phyloP scores from a whole-genome alignment of 2,329 filamentous ascomycete genomes.

The Septoria petroselini region DNA sequence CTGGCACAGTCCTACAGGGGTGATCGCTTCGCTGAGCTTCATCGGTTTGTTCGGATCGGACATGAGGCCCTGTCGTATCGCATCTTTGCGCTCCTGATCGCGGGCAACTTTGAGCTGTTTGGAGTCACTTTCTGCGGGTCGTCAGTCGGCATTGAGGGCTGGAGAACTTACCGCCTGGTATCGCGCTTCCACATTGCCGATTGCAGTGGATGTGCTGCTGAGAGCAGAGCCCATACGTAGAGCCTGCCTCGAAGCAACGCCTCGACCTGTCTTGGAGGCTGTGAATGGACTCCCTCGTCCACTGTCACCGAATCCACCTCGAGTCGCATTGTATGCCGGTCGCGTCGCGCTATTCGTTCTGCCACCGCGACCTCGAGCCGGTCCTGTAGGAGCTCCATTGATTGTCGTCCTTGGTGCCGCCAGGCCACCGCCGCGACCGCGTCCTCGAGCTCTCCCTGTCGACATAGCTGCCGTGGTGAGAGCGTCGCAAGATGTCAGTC shows the following conservation, averaged over 20 bases:
- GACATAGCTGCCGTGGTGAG: constrained; percentile 26
- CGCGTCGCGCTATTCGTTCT: constrained; percentile 7
- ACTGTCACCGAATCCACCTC: neutral
- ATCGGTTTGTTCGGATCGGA: constrained; percentile 61
- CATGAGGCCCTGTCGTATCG: constrained; percentile 54
- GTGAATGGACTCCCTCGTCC: constrained; percentile 6
- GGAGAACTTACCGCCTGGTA: constrained; percentile 26
- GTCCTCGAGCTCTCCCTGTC: constrained; percentile 22
- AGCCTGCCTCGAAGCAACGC: constrained; percentile 8
- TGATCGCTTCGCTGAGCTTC: constrained; percentile 58
- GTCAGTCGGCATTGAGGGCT: constrained; percentile 25
- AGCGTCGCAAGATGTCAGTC: constrained; percentile 15
- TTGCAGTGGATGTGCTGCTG: constrained; percentile 13
- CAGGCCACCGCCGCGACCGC: constrained; percentile 22
- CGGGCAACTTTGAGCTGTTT: constrained; percentile 49
- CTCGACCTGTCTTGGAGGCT: constrained; percentile 3
- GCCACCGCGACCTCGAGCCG: constrained; percentile 13
- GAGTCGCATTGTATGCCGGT: constrained; percentile 5
- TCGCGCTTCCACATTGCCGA: constrained; percentile 25
- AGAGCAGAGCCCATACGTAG: neutral
- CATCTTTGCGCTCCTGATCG: constrained; percentile 49
- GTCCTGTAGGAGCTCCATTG: constrained; percentile 4
- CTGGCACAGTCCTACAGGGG: constrained; percentile 58
- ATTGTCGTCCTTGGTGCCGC: constrained; percentile 11
- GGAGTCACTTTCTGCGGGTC: constrained; percentile 30